Conservation (phyloP, 495 filamentous ascomycete genomes). For the Parachaetomium inaequale region DNA sequence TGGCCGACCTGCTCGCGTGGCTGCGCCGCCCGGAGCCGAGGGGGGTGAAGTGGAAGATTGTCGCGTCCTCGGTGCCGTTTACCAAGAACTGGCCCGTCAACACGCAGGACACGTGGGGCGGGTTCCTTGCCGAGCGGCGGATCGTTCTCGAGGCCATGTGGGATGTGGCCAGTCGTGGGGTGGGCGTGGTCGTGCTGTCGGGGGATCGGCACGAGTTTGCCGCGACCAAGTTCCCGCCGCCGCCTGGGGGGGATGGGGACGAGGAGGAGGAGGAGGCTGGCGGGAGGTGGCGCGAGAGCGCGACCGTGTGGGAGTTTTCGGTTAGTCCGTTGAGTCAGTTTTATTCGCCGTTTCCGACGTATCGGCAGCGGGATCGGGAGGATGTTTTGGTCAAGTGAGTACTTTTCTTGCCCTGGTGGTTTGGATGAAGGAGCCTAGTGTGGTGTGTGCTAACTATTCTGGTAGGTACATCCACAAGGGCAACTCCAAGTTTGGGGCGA, state of each 20-base stretch:
- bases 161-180: constrained; percentile 65
- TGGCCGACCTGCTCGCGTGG: constrained; percentile 73
- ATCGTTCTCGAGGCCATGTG: constrained; percentile 87
- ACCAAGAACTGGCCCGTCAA: constrained; percentile 94
- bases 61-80: constrained; percentile 85
- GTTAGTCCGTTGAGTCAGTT: constrained; percentile 90
- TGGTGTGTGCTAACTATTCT: background rate
- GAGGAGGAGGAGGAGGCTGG: too few relatives aligned
- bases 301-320: constrained; percentile 80
- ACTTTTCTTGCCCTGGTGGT: background rate
- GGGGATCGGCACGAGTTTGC: constrained; percentile 96
- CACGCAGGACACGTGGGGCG: constrained; percentile 84
- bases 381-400: constrained; percentile 75
- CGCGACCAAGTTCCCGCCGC: constrained; percentile 81
- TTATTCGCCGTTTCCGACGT: constrained; percentile 81
- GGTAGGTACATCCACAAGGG: constrained; percentile 74
- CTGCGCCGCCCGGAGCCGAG: constrained; percentile 62
- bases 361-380: constrained; percentile 69
- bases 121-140: constrained; percentile 74
- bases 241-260: too few relatives aligned
- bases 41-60: constrained; percentile 89
- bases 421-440: background rate
- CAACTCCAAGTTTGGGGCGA: constrained; percentile 84
- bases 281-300: constrained; percentile 45
- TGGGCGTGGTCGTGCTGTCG: constrained; percentile 78